Evolutionary conservation across 331 rosid species (phyloP), one percentile per base, ranked within the genome.

Genomic region (Dryas integrifolia): DNA sequence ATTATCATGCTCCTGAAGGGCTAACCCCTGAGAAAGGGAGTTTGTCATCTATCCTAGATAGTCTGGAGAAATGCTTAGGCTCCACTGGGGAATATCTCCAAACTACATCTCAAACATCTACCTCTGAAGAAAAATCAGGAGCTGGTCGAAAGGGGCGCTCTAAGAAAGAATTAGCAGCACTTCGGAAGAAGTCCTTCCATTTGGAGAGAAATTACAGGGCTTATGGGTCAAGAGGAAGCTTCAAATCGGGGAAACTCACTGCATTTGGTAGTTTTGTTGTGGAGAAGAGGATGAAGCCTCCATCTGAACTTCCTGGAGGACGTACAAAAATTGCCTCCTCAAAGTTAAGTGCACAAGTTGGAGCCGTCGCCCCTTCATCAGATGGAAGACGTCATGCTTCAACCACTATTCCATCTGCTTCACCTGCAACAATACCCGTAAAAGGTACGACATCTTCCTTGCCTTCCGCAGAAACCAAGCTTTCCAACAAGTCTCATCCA

Each of bases 121-220:
- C 74, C 53, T 45, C 67, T 47, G 86, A 87, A 63, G 86, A 79
- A 72, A 84, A 86, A 68, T 40, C 75, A 11, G 88, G 80, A 61
- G 44, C 60, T 58, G 65, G 30, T 70, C 58, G 72, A 41, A 85
- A 80, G 76, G 85, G 80, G 49, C 72, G 74, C 59, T 72, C 51
- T 39, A 80, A 81, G 73, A 84, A 83, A 80, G 88, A 89, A 70
- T 41, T 82, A 52, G 73, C 79, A 30, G 86, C 82, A 62, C 83
- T 89, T 50, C 78, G 84, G 70, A 87, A 80, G 79, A 86, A 79
- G 77, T 82, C 79, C 73, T 59, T 74, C 56, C 84, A 77, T 26
- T 68, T 66, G 76, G 92, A 85, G 46, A 85, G 76, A 89, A 50
- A 76, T 57, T 80, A 68, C 77, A 77, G 82, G 72, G 60, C 85